A percentile compares a stretch with the other conserved stretches of the same genome.
These are phyloP conservation scores for Pseudogymnoascus sp. DNA, from an alignment of 2,329 filamentous ascomycete genomes.

Conservation along the genomic window DNA sequence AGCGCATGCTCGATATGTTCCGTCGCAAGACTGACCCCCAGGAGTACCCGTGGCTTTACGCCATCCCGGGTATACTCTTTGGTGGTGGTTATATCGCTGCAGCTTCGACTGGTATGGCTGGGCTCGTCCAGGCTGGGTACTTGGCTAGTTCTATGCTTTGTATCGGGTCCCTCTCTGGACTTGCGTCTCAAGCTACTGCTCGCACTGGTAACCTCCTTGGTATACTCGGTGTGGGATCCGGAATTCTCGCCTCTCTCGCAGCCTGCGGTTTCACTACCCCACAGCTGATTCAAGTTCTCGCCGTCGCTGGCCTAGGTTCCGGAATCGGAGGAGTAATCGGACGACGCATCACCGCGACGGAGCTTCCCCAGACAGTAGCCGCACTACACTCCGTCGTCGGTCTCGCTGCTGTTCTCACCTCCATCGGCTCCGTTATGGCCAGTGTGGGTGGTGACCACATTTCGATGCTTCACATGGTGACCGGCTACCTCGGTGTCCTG, in stretches of 20 bases:
- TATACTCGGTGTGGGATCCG: slow-evolving; percentile 74
- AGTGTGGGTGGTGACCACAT: slow-evolving; percentile 51
- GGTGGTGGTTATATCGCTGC: slow-evolving; percentile 74
- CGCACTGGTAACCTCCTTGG: slow-evolving; percentile 79
- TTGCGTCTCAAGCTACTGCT: slow-evolving; percentile 75
- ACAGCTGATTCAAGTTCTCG: slow-evolving; percentile 71
- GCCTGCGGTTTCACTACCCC: slow-evolving; percentile 75
- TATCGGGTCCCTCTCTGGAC: slow-evolving; percentile 69
- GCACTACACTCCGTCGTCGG: slow-evolving; percentile 86
- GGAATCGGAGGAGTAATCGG: slow-evolving; percentile 61
- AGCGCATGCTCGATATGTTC: slow-evolving; percentile 91
- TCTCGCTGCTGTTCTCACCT: slow-evolving; percentile 78
- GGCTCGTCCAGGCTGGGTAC: slow-evolving; percentile 80
- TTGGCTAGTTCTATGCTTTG: slow-evolving; percentile 77
- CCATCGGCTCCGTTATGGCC: slow-evolving; percentile 76
- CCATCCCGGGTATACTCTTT: slow-evolving; percentile 66
- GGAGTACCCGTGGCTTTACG: slow-evolving; percentile 83
- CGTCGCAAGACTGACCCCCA: slow-evolving; percentile 72
- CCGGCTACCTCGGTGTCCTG: slow-evolving; percentile 75
- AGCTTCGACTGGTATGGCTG: slow-evolving; percentile 71
- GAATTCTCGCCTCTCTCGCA: slow-evolving; percentile 72
- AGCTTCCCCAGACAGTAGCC: slow-evolving; percentile 81
- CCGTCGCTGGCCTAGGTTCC: slow-evolving; percentile 59
- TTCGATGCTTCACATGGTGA: slow-evolving; percentile 73
- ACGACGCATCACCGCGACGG: slow-evolving; percentile 77